Evolutionary conservation across 2,329 filamentous ascomycete genomes (phyloP).

Genomic region (Neurospora sp.): DNA sequence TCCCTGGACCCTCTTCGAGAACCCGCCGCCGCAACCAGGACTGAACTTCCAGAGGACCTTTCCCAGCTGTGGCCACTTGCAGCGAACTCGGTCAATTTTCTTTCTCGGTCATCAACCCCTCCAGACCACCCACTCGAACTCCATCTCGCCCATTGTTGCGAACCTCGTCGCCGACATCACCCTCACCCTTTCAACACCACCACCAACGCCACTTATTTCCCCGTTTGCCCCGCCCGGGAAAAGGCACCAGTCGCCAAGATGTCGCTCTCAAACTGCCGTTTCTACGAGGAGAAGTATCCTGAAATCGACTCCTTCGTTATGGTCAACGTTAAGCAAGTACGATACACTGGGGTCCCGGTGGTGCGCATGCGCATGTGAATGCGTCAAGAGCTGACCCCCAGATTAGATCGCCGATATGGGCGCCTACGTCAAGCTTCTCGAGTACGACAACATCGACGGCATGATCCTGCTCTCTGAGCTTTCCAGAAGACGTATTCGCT

Average conservation of each 20-base stretch:
- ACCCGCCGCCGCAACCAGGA: not conserved
- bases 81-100: constrained; percentile 1
- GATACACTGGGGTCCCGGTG: constrained; percentile 14
- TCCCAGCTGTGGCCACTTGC: not conserved
- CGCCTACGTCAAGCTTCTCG: constrained; percentile 97
- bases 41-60: not conserved
- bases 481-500: constrained; percentile 93
- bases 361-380: not conserved
- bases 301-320: constrained; percentile 99
- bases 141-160: not conserved
- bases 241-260: constrained; percentile 22
- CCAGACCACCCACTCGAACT: not conserved
- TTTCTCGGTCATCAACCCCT: not conserved
- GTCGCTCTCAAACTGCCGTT: constrained; percentile 29
- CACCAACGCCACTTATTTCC: constrained; percentile 6
- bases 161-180: not conserved
- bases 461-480: constrained; percentile 99
- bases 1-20: not conserved
- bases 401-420: constrained; percentile 95
- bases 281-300: constrained; percentile 56
- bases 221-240: constrained; percentile 14
- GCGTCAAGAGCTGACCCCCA: constrained; percentile 9
- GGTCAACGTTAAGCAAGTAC: constrained; percentile 97
- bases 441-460: constrained; percentile 99
- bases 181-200: not conserved